Base-by-base conservation (phyloP, 179 eudicot species). In the Patellifolia procumbens region DNA sequence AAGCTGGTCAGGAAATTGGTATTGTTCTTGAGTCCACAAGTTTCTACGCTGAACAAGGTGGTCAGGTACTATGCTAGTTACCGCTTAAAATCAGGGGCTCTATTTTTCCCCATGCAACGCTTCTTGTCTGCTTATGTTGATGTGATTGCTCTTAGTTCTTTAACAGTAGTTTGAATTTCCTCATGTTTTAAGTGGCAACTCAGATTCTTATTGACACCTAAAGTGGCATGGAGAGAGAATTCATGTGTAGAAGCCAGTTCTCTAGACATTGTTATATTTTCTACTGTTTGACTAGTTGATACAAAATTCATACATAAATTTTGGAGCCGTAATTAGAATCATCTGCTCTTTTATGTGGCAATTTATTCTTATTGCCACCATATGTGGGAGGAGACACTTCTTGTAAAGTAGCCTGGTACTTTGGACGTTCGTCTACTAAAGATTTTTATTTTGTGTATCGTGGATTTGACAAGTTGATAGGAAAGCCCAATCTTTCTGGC, bases 11-110 rank as follows among this genome's bases (percentile, higher is more conserved):
- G 71, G 97, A 93, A 81, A 86, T 90, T 83, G 99, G 98, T 81
- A 72, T 96, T 53, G 72, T 96, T 79, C 89, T 96, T 46, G 96
- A 91, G 76, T 88, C 86, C 68, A 96, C 98, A 31, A 89, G 91
- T 80, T 96, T 96, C 85, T 96, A 96, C 85, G 99, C 99, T 67
- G 99, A 96, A 82, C 99, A 96, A 89, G 99, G 99, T 82, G 99
- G 99, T 74, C 99, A 96, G 99, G 99, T 96, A 87, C 45, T 45
- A 6, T 72, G 59, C 39, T 42, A 2, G 56, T 68, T 51, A 10
- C 28, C 20, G 10, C 31, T 28, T 28, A 26, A 20, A 20, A 13
- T 19, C 35, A 28, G 24, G 8, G 16, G 39, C 29, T 7, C 16
- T 17, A 37, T 1, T 59, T 59, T 17, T 46, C 35, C 34, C n/a